Percentiles rank a stretch among this genome's conserved stretches.
These are phyloP conservation scores for Neofusicoccum kwambonambiense DNA, from an alignment of 2,329 filamentous ascomycete genomes.

Conservation along the genomic window DNA sequence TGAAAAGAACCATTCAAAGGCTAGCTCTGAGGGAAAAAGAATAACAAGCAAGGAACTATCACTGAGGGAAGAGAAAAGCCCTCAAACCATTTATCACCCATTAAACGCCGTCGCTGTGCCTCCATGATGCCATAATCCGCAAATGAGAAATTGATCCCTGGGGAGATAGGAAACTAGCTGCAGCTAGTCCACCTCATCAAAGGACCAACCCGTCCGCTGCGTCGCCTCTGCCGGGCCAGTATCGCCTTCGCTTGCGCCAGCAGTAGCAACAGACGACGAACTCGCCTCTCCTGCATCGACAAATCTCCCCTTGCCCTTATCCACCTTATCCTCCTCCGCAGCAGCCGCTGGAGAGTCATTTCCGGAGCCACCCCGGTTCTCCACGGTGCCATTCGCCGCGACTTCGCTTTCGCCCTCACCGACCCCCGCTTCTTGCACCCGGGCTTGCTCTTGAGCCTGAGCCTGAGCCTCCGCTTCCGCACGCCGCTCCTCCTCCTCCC, in stretches of 20 bases:
- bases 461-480: background rate
- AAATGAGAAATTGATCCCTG: too few relatives aligned
- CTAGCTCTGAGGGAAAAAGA: background rate
- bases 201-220: background rate
- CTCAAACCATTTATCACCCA: background rate
- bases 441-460: background rate
- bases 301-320: constrained; percentile 16
- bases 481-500: background rate
- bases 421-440: background rate
- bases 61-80: background rate
- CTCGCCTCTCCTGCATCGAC: background rate
- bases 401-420: background rate
- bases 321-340: background rate
- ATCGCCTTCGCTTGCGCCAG: background rate
- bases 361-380: background rate
- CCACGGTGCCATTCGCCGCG: background rate
- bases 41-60: background rate
- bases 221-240: background rate
- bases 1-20: background rate
- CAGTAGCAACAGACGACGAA: background rate
- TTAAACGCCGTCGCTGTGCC: background rate
- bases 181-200: constrained; percentile 1
- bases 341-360: background rate
- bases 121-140: background rate
- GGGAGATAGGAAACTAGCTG: background rate